Percentiles rank a stretch among this genome's conserved stretches.
phyloP scores from a whole-genome alignment of 495 filamentous ascomycete genomes.

The Elasticomyces elasticus region DNA sequence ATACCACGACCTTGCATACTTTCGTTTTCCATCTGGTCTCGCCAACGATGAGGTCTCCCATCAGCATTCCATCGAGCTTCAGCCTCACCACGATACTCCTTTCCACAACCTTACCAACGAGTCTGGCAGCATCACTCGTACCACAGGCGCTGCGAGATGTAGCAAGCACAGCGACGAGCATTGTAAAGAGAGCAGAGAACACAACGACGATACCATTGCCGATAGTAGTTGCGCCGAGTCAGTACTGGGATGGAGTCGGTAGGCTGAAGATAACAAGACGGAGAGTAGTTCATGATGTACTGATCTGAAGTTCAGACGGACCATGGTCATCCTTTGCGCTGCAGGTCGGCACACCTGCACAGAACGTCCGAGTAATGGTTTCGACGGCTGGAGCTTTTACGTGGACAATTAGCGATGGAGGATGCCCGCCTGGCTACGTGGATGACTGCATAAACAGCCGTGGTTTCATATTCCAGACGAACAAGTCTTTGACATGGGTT shows the following conservation, averaged over 20 bases:
- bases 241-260: constrained; percentile 25
- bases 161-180: neutral
- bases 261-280: neutral
- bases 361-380: constrained; percentile 47
- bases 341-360: constrained; percentile 45
- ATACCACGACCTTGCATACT: neutral
- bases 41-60: neutral
- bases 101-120: neutral
- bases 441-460: constrained; percentile 30
- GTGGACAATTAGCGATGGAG: constrained; percentile 45
- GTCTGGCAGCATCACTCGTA: neutral
- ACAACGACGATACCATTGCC: constrained; percentile 14
- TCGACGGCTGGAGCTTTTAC: constrained; percentile 48
- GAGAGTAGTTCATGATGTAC: neutral
- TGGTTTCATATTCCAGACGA: constrained; percentile 44
- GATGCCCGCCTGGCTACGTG: constrained; percentile 36
- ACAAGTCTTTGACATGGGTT: constrained; percentile 47
- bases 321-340: constrained; percentile 40
- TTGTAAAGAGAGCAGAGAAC: neutral
- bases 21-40: neutral
- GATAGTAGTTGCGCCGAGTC: constrained; percentile 18
- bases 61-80: neutral
- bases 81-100: neutral
- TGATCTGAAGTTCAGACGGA: constrained; percentile 11
- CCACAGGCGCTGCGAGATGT: neutral